phyloP scores from a whole-genome alignment of 1,284 basidiomycete genomes.

The Melanopsichium pennsylvanicum region DNA sequence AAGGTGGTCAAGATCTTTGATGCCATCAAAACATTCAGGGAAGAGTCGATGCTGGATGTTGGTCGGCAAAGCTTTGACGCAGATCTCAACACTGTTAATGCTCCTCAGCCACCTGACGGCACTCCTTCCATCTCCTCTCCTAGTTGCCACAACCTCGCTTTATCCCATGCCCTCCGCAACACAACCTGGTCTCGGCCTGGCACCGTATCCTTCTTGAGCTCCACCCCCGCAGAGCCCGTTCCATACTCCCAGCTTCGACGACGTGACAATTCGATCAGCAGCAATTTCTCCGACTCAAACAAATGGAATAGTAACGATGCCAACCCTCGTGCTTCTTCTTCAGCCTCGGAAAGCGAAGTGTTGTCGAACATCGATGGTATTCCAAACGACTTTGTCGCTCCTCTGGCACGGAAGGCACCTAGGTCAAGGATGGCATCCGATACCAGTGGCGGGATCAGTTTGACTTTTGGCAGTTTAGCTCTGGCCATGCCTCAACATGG shows the following conservation, averaged over 20 bases:
- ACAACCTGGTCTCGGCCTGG: background rate
- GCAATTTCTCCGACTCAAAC: constrained; percentile 18
- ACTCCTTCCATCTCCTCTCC: background rate
- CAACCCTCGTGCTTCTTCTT: constrained; percentile 6
- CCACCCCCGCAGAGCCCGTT: constrained; percentile 10
- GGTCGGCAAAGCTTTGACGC: constrained; percentile 1
- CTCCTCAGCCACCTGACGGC: background rate
- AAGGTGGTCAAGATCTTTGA: constrained; percentile 22
- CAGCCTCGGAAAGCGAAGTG: constrained; percentile 20
- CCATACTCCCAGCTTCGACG: constrained; percentile 16
- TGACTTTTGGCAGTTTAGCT: constrained; percentile 3
- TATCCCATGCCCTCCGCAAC: background rate
- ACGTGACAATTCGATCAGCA: constrained; percentile 21
- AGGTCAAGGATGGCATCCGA: constrained; percentile 11
- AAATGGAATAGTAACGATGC: constrained; percentile 12
- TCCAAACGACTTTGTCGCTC: constrained; percentile 10
- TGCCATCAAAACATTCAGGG: constrained; percentile 17
- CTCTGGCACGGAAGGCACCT: background rate
- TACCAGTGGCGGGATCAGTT: background rate
- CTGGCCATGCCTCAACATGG: constrained; percentile 1
- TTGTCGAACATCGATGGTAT: constrained; percentile 4
- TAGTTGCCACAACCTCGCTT: background rate
- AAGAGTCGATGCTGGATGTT: constrained; percentile 20
- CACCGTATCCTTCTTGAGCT: constrained; percentile 5
- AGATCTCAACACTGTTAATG: background rate